Base-by-base conservation (phyloP, 2,329 filamentous ascomycete genomes). In the Beauveria brongniartii region DNA sequence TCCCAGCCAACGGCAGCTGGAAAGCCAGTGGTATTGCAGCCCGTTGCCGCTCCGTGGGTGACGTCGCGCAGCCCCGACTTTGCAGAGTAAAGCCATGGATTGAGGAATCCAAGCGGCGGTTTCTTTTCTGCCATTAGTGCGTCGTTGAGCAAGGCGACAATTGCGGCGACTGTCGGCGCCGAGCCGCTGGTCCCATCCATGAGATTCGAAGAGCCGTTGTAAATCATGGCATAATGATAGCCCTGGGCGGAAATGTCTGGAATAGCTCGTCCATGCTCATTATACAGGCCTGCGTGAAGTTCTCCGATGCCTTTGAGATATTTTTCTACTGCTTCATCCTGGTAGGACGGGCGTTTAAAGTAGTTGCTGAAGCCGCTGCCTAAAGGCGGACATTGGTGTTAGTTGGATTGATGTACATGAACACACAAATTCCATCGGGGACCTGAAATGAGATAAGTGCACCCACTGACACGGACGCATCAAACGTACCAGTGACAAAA, bases 121-220 rank as follows among this genome's bases (percentile, higher is more conserved):
- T 79, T 79, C 1, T 82, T 82, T n/a, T 75, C 73, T 14, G 78
- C 74, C 51, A 88, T 70, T 24, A 85, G 77, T n/a, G 82, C 80
- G 62, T 86, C 83, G 67, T 90, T 90, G 55, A 91, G 71, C 44
- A 88, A 77, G 0, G 82, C 78, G 51, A 91, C 74, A 63, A 91
- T 79, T 10, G 80, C 80, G 0, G 86, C 85, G 55, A 87, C 81
- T 0, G 84, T 74, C 0, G 88, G 88, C 0, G 83, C 75, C 2
- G 86, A 81, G 1, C 86, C 86, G 61, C 77, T 79, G 7, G 55
- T 58, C 16, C 55, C 55, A 3, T 58, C 55, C 9, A 58, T n/a
- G 12, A 58, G 55, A 18, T 58, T 46, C 10, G 55, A 30, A 2
- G 34, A 51, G 30, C 55, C 55, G 18, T 58, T 58, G 56, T 75